Percentiles rank a stretch among this genome's conserved stretches.
Conservation (phyloP, 345 rosid genomes). For the Brassica carinata region DNA sequence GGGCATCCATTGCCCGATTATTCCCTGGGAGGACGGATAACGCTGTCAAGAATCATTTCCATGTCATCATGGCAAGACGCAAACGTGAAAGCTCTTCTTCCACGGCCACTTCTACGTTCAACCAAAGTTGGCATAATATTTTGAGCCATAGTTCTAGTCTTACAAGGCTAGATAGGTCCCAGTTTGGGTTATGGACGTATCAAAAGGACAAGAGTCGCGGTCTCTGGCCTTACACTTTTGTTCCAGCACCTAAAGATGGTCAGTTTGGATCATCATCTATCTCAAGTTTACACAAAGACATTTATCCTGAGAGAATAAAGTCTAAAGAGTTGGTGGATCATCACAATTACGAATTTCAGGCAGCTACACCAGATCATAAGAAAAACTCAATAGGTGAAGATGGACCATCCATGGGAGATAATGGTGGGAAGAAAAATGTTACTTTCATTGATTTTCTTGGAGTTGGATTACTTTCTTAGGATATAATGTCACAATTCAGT, state of each 20-base stretch:
- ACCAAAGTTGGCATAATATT: slow-evolving; percentile 25
- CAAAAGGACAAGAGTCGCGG: slow-evolving; percentile 22
- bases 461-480: slow-evolving; percentile 50
- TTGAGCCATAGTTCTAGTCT: slow-evolving; percentile 28
- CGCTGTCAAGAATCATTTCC: slow-evolving; percentile 75
- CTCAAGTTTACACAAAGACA: slow-evolving; percentile 1
- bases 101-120: slow-evolving; percentile 17
- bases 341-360: slow-evolving; percentile 12
- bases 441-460: slow-evolving; percentile 65
- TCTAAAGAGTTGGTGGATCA: slow-evolving; percentile 22
- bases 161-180: slow-evolving; percentile 28
- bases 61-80: slow-evolving; percentile 67
- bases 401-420: slow-evolving; percentile 29
- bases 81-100: slow-evolving; percentile 50
- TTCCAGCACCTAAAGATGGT: slow-evolving; percentile 16
- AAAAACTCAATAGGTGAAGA: slow-evolving; percentile 23
- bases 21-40: slow-evolving; percentile 75
- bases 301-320: slow-evolving; percentile 16
- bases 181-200: slow-evolving; percentile 41
- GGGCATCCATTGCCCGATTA: slow-evolving; percentile 59
- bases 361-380: slow-evolving; percentile 5
- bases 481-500: slow-evolving; percentile 23
- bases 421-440: slow-evolving; percentile 40
- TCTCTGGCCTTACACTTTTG: slow-evolving; percentile 33
- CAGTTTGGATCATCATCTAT: slow-evolving; percentile 38